Evolutionary conservation across 176 grass and related monocot genomes (phyloP).

Genomic region (Themeda triandra): DNA sequence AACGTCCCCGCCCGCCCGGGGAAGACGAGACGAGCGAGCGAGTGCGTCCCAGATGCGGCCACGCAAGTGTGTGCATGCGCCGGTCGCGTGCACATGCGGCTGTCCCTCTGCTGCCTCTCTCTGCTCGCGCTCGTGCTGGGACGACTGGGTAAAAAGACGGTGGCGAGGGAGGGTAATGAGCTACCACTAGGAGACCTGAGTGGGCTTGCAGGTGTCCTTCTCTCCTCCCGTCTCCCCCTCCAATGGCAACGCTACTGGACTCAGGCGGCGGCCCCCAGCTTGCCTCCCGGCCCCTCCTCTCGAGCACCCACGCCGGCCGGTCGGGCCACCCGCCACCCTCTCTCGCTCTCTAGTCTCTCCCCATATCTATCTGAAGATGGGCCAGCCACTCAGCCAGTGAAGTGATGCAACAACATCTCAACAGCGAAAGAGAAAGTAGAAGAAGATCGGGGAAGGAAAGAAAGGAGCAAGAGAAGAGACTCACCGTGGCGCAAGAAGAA

Average conservation of each 20-base stretch:
- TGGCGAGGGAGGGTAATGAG: neutral
- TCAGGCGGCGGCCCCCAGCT: constrained; percentile 40
- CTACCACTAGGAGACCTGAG: constrained; percentile 15
- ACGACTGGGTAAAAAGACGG: constrained; percentile 19
- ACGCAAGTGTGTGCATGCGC: constrained; percentile 35
- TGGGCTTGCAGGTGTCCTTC: constrained; percentile 50
- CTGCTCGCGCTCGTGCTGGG: neutral
- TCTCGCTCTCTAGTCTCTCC: neutral
- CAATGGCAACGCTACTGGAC: constrained; percentile 40
- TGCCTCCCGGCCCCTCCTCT: constrained; percentile 30
- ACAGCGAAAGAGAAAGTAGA: neutral
- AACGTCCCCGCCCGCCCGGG: neutral
- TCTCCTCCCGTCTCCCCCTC: constrained; percentile 2
- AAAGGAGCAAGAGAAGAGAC: constrained; percentile 8
- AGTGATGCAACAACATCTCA: constrained; percentile 29
- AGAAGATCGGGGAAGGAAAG: neutral
- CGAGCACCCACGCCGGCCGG: constrained; percentile 32
- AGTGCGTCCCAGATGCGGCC: constrained; percentile 35
- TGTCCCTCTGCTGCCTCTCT: constrained; percentile 12
- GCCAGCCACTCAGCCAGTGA: neutral
- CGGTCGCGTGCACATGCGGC: constrained; percentile 38
- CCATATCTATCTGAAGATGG: neutral
- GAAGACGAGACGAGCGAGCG: constrained; percentile 1
- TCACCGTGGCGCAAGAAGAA: constrained; percentile 44
- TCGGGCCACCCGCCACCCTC: neutral